A percentile compares a stretch with the other conserved stretches of the same genome.
Conservation (phyloP, 352 stramenopile genomes). For the Globisporangium abappressorium region DNA sequence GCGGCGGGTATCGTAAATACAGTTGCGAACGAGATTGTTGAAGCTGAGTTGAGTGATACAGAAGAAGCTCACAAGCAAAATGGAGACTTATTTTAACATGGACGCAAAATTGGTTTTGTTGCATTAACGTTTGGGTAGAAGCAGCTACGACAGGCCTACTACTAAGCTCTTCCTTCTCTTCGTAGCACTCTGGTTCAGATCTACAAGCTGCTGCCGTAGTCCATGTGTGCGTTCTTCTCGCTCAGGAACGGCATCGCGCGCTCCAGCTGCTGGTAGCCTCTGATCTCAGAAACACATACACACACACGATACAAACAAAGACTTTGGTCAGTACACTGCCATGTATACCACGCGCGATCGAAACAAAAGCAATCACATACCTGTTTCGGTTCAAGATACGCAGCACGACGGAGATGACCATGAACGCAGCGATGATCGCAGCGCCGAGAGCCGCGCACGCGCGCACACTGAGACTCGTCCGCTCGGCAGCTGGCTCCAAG, state of each 20-base stretch:
- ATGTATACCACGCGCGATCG: neutral
- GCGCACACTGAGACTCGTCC: conserved; percentile 60
- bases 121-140: neutral
- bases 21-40: neutral
- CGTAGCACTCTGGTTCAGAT: neutral
- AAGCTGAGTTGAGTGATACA: neutral
- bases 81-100: neutral
- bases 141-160: too few species aligned
- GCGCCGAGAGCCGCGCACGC: conserved; percentile 57
- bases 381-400: conserved; percentile 32
- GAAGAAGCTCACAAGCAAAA: neutral
- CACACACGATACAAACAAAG: neutral
- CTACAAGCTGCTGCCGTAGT: conserved; percentile 43
- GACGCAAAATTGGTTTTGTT: neutral
- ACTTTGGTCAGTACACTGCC: neutral
- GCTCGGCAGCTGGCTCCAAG: conserved; percentile 36
- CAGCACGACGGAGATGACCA: conserved; percentile 43
- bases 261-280: conserved; percentile 20
- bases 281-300: neutral
- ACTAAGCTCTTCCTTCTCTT: neutral
- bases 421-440: conserved; percentile 54
- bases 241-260: conserved; percentile 36
- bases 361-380: conserved; percentile 18
- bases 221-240: conserved; percentile 33
- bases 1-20: neutral